Base-by-base conservation (phyloP, 805 yeast genomes). In the Candida koratica region DNA sequence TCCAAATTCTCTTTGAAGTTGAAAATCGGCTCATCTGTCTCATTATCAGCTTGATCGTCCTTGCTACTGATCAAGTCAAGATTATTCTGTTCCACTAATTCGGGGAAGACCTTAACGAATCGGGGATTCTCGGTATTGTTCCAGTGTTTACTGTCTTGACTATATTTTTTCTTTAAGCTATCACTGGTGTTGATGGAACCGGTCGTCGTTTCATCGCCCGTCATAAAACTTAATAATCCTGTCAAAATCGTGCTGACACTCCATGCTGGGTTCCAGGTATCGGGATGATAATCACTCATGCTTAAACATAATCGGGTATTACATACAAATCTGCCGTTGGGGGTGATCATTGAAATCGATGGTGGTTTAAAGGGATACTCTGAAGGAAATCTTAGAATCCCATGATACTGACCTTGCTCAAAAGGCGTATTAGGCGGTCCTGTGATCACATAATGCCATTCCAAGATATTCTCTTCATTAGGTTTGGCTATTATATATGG, bases 261-360 rank as follows among this genome's bases (percentile, higher is more conserved):
- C 97, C 97, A 89, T 5, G 95, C 87, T 1, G 97, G 97, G 57
- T 89, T 88, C 97, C 97, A 89, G 1, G 83, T 67, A 56, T 88
- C 93, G 3, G 96, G 96, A 50, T 89, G 97, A 58, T 78, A 89
- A 61, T 89, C 97, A 51, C 94, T 81, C 82, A 89, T 88, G n/a
- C 89, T 79, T 32, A 89, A 66, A 61, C 97, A 89, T 17, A 89
- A 69, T 32, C 96, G 67, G 3, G 87, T 79, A 55, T 85, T 85
- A 38, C 87, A 74, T 40, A 79, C 76, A 56, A 89, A 89, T 34
- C 96, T 69, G 4, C 96, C 97, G 49, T 81, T 84, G 4, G 97
- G 96, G 0, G 97, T 89, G 30, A 79, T 65, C 84, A 89, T 87
- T 39, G 84, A 71, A 36, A 89, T 89, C 9, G 94, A 75, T 1